Percentiles rank a stretch among this genome's conserved stretches.
These are phyloP conservation scores for Aspergillus olivimuriae DNA, from an alignment of 495 filamentous ascomycete genomes.

Conservation along the genomic window DNA sequence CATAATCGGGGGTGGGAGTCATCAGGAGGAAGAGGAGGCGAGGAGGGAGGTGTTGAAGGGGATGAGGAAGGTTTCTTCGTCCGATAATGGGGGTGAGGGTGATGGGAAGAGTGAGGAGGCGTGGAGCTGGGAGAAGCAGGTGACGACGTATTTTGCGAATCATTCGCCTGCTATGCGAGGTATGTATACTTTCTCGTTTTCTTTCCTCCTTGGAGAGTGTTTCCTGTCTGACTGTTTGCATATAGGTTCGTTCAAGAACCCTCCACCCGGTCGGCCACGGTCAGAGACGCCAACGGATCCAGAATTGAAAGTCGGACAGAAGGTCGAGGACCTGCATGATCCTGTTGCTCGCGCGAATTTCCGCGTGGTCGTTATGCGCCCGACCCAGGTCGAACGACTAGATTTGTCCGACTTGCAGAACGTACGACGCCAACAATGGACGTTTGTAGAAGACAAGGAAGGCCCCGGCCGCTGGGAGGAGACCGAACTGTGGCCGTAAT, in stretches of 20 bases:
- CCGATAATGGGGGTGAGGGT: slow-evolving; percentile 21
- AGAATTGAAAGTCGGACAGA: slow-evolving; percentile 55
- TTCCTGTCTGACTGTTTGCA: not conserved
- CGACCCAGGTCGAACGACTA: slow-evolving; percentile 70
- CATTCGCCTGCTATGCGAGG: slow-evolving; percentile 70
- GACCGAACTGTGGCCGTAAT: slow-evolving; percentile 77
- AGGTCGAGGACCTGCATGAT: slow-evolving; percentile 63
- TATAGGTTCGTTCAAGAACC: slow-evolving; percentile 64
- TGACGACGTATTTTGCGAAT: slow-evolving; percentile 85
- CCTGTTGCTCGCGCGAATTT: slow-evolving; percentile 69
- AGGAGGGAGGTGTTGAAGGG: slow-evolving; percentile 36
- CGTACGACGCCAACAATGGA: slow-evolving; percentile 61
- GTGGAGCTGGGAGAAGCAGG: slow-evolving; percentile 68
- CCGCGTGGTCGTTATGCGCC: slow-evolving; percentile 74
- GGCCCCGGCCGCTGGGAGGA: slow-evolving; percentile 57
- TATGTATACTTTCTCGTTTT: slow-evolving; percentile 16
- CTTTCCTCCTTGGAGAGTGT: slow-evolving; percentile 1
- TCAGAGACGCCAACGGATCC: slow-evolving; percentile 38
- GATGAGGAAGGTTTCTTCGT: slow-evolving; percentile 20
- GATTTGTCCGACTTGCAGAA: slow-evolving; percentile 64
- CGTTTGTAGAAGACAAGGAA: slow-evolving; percentile 20
- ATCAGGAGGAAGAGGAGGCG: slow-evolving; percentile 33
- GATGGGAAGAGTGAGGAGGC: slow-evolving; percentile 15
- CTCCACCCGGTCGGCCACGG: slow-evolving; percentile 62
- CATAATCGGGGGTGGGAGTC: slow-evolving; percentile 53